Conservation (phyloP, 768 basidiomycete species). For the Russula dissimulans region DNA sequence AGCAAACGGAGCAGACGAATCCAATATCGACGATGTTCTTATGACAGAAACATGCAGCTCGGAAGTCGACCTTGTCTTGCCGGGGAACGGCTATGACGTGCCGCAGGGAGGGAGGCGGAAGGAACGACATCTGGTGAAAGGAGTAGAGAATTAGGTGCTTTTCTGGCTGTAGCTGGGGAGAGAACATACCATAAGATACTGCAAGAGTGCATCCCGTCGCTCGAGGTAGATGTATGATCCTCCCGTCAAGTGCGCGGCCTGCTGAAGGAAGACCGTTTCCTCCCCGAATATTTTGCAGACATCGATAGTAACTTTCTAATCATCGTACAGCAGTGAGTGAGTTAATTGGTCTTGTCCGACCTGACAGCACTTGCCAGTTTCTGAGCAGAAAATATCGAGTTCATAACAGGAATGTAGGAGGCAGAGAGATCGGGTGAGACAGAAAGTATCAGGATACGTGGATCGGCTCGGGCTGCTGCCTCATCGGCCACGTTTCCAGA, state of each 20-base stretch:
- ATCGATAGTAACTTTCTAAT: slow-evolving; percentile 92
- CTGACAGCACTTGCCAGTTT: slow-evolving; percentile 58
- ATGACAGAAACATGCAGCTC: slow-evolving; percentile 98
- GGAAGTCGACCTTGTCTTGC: slow-evolving; percentile 92
- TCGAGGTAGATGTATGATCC: slow-evolving; percentile 87
- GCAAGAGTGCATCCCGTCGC: slow-evolving; percentile 77
- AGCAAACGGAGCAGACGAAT: slow-evolving; percentile 97
- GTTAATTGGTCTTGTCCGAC: not conserved
- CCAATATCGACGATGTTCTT: slow-evolving; percentile 94
- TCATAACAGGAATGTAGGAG: slow-evolving; percentile 98
- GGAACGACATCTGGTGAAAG: slow-evolving; percentile 73
- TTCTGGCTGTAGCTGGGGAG: not conserved
- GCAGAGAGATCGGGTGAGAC: slow-evolving; percentile 85
- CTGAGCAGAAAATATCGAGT: slow-evolving; percentile 97
- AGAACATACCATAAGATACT: slow-evolving; percentile 67
- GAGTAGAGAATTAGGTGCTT: not conserved
- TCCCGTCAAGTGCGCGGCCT: slow-evolving; percentile 91
- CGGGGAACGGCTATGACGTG: slow-evolving; percentile 76
- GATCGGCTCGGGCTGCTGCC: slow-evolving; percentile 32
- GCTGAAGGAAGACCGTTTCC: slow-evolving; percentile 93
- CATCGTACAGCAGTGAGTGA: not conserved
- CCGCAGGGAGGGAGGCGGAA: slow-evolving; percentile 62
- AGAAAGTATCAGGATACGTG: slow-evolving; percentile 70
- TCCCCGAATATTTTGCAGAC: slow-evolving; percentile 86
- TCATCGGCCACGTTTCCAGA: slow-evolving; percentile 28